Evolutionary conservation across 2,329 filamentous ascomycete species (phyloP).

Genomic region (Talaromyces sp.): DNA sequence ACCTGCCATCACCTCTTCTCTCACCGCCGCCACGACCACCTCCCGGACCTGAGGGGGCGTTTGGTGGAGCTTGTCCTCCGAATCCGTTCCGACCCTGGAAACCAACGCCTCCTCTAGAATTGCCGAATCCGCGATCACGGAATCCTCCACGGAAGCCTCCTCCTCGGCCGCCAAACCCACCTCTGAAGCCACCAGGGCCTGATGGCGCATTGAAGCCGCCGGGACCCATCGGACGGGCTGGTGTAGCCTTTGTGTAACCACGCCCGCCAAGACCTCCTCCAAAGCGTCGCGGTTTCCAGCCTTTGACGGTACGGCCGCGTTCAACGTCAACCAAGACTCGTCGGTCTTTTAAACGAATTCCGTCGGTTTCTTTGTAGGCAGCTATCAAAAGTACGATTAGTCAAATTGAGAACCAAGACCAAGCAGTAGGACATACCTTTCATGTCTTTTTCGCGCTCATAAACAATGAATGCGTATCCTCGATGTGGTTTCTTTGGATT

Average conservation of each 20-base stretch:
- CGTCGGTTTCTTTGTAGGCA: slow-evolving; percentile 84
- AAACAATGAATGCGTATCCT: slow-evolving; percentile 96
- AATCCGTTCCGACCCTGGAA: slow-evolving; percentile 56
- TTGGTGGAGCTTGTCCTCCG: slow-evolving; percentile 48
- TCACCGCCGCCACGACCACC: slow-evolving; percentile 52
- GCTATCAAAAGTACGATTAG: slow-evolving; percentile 58
- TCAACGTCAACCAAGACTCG: slow-evolving; percentile 94
- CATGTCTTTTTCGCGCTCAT: slow-evolving; percentile 97
- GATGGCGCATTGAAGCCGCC: slow-evolving; percentile 55
- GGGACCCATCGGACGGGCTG: slow-evolving; percentile 66
- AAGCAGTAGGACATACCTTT: slow-evolving; percentile 66
- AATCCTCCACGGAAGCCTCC: slow-evolving; percentile 53
- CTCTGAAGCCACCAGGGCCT: slow-evolving; percentile 56
- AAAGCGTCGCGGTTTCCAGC: slow-evolving; percentile 87
- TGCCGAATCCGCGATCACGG: slow-evolving; percentile 50
- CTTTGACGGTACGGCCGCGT: slow-evolving; percentile 86
- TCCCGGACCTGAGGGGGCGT: slow-evolving; percentile 53
- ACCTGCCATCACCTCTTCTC: slow-evolving; percentile 36
- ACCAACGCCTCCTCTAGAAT: slow-evolving; percentile 52
- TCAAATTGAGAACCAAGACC: background rate
- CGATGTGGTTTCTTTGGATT: slow-evolving; percentile 78
- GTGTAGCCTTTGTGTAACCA: slow-evolving; percentile 80
- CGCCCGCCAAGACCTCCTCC: slow-evolving; percentile 90
- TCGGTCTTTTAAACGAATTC: slow-evolving; percentile 87
- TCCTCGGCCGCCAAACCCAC: slow-evolving; percentile 50